Conservation (phyloP, 257 asterid genomes). For the Leptodermis oblonga region DNA sequence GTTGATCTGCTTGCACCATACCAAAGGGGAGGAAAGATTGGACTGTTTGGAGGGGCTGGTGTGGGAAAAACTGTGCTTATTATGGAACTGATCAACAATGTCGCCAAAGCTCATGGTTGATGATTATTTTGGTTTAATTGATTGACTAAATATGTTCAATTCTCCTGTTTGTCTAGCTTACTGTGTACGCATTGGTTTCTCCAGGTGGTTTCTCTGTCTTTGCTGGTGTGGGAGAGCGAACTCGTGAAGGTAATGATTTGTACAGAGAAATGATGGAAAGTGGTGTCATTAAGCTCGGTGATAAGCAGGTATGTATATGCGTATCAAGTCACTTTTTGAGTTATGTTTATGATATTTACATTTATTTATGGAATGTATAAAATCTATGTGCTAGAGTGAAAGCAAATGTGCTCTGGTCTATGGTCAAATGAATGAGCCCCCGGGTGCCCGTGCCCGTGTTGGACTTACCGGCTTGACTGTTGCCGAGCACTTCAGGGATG, state of each 20-base stretch:
- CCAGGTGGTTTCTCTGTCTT: constrained; percentile 99
- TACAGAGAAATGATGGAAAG: constrained; percentile 99
- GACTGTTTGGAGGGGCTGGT: constrained; percentile 97
- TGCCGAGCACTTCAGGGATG: constrained; percentile 99
- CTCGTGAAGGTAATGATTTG: constrained; percentile 97
- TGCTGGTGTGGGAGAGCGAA: constrained; percentile 99
- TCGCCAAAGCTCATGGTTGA: constrained; percentile 95
- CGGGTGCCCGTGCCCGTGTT: constrained; percentile 99
- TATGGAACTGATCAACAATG: constrained; percentile 92
- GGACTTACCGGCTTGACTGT: constrained; percentile 98
- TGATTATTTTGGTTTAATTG: constrained; percentile 5
- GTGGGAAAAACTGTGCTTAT: constrained; percentile 95
- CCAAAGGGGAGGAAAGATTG: constrained; percentile 99
- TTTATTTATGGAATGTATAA: not conserved
- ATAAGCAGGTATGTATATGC: constrained; percentile 60
- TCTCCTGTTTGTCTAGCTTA: not conserved
- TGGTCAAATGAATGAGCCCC: constrained; percentile 99
- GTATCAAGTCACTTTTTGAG: not conserved
- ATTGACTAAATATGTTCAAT: not conserved
- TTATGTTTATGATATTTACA: not conserved
- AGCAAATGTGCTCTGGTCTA: constrained; percentile 98
- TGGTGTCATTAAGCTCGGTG: constrained; percentile 99
- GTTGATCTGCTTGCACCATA: constrained; percentile 97
- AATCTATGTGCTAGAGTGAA: constrained; percentile 45
- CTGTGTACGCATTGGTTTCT: constrained; percentile 9